phyloP scores from a whole-genome alignment of 768 basidiomycete genomes.

The Epithele typhae region DNA sequence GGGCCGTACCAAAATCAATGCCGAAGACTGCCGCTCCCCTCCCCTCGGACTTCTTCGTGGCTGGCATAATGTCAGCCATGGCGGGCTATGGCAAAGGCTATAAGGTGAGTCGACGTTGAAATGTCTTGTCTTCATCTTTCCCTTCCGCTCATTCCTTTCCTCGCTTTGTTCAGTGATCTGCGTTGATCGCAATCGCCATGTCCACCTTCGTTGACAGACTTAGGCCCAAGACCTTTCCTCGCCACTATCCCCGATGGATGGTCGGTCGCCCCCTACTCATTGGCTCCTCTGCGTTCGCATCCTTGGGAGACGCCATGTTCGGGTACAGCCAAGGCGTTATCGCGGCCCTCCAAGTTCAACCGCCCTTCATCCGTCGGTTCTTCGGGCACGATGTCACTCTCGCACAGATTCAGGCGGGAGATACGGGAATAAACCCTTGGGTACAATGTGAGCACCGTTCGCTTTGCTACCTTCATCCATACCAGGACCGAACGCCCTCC shows the following conservation, averaged over 20 bases:
- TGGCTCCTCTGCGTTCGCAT: conserved; percentile 48
- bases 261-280: conserved; percentile 45
- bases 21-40: no score
- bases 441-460: conserved; percentile 12
- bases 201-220: conserved; percentile 19
- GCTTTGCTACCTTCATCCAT: background rate
- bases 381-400: conserved; percentile 43
- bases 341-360: conserved; percentile 48
- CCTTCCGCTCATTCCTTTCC: no score
- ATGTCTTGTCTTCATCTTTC: no score
- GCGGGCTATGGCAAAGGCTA: no score
- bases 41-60: no score
- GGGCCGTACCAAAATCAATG: no score
- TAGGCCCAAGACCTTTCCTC: conserved; percentile 35
- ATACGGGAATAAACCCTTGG: conserved; percentile 41
- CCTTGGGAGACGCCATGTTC: conserved; percentile 54
- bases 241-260: conserved; percentile 51
- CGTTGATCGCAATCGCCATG: background rate
- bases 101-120: no score
- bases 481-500: conserved; percentile 34
- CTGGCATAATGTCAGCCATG: no score
- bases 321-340: conserved; percentile 53
- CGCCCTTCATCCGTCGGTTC: conserved; percentile 46
- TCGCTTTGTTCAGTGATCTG: background rate
- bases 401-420: conserved; percentile 37